These are phyloP conservation scores for Nicotiana paniculata DNA, from an alignment of 257 asterid species.

Conservation along the genomic window DNA sequence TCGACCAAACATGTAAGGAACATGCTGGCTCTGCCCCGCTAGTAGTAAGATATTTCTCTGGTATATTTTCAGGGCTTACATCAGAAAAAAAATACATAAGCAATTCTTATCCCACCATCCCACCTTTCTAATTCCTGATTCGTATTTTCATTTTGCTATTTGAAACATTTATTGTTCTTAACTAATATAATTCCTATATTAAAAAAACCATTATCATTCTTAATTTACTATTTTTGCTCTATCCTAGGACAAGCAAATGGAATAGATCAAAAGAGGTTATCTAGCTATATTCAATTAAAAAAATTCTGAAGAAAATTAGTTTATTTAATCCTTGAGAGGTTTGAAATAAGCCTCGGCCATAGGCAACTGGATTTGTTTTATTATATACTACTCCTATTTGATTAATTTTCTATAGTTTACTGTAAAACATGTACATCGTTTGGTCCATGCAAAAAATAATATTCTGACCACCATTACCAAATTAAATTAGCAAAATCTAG, in stretches of 20 bases:
- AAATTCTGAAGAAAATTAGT: too few species aligned
- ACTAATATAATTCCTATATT: background rate
- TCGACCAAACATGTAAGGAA: too few species aligned
- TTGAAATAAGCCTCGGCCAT: background rate
- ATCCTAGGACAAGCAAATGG: too few species aligned
- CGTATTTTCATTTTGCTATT: background rate
- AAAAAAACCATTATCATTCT: background rate
- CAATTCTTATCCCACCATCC: background rate
- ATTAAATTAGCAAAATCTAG: background rate
- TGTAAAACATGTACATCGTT: background rate
- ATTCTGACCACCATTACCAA: background rate
- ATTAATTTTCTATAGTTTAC: background rate
- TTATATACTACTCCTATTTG: background rate
- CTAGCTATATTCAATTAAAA: background rate
- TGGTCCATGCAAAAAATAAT: background rate
- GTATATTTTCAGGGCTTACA: background rate
- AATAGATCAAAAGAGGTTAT: background rate
- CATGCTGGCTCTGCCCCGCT: too few species aligned
- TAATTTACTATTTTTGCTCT: too few species aligned
- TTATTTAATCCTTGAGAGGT: too few species aligned
- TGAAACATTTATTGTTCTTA: background rate
- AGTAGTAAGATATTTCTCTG: too few species aligned
- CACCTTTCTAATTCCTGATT: background rate
- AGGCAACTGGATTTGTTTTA: background rate
- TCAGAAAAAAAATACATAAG: background rate